These are phyloP conservation scores for Fistulinella cinereoalba DNA, from an alignment of 1,284 basidiomycete species.

Conservation along the genomic window DNA sequence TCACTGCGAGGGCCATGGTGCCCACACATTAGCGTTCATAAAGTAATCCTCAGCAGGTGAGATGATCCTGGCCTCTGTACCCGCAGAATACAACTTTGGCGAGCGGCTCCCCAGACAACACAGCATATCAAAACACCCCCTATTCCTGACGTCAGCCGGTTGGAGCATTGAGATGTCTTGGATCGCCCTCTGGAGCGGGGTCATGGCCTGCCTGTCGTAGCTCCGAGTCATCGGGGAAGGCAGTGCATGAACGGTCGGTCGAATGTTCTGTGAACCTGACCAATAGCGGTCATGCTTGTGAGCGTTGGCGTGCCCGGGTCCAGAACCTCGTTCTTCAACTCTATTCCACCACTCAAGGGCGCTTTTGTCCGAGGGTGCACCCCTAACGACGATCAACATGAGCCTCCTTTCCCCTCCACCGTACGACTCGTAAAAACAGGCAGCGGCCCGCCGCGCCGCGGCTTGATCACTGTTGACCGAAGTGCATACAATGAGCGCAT, in stretches of 20 bases:
- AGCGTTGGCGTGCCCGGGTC: background rate
- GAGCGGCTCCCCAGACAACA: conserved; percentile 21
- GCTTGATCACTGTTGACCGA: conserved; percentile 9
- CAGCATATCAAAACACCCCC: conserved; percentile 16
- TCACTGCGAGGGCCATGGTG: too few relatives aligned
- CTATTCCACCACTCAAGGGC: conserved; percentile 24
- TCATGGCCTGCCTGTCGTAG: too few relatives aligned
- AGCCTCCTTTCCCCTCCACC: conserved; percentile 27
- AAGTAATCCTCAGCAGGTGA: conserved; percentile 14
- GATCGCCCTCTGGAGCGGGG: too few relatives aligned
- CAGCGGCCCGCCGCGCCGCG: conserved; percentile 13
- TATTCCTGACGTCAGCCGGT: conserved; percentile 23
- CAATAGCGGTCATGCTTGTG: background rate
- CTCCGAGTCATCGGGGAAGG: too few relatives aligned
- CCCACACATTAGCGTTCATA: conserved; percentile 19
- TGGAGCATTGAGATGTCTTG: too few relatives aligned
- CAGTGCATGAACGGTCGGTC: too few relatives aligned
- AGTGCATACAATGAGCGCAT: conserved; percentile 27
- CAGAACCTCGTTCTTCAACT: background rate
- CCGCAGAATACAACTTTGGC: conserved; percentile 3
- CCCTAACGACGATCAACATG: conserved; percentile 27
- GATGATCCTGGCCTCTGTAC: background rate
- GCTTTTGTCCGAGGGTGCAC: conserved; percentile 16
- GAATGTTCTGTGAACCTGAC: conserved; percentile 1
- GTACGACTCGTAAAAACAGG: conserved; percentile 19